A percentile compares a stretch with the other conserved stretches of the same genome.
Conservation (phyloP, 805 yeast species). For the Torulaspora quercuum region DNA sequence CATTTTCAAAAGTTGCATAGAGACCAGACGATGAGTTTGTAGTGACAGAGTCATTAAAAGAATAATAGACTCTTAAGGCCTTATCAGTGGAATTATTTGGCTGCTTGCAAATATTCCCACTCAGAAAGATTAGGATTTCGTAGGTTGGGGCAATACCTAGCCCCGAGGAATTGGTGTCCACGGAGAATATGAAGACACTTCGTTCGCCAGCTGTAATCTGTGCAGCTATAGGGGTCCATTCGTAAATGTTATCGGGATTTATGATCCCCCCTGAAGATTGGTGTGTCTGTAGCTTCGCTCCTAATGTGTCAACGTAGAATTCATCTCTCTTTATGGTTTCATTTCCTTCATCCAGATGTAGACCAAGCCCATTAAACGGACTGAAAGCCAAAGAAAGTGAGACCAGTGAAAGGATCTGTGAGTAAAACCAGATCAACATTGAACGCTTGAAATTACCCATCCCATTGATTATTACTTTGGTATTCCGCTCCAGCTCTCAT, state of each 20-base stretch:
- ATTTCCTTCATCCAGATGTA: conserved; percentile 3
- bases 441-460: too few species aligned
- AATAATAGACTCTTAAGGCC: conserved; percentile 24
- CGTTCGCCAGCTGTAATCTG: conserved; percentile 28
- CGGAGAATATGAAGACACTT: conserved; percentile 25
- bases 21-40: conserved; percentile 18
- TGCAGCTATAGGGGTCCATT: conserved; percentile 35
- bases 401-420: not conserved
- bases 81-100: conserved; percentile 25
- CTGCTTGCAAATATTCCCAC: conserved; percentile 36
- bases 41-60: conserved; percentile 28
- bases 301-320: not conserved
- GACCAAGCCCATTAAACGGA: conserved; percentile 3
- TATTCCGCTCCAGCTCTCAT: too few species aligned
- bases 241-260: conserved; percentile 32
- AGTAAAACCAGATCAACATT: conserved; percentile 2
- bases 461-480: too few species aligned
- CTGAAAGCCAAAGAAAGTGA: conserved; percentile 3
- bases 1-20: conserved; percentile 24
- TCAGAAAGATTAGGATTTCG: conserved; percentile 32
- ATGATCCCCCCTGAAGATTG: conserved; percentile 10
- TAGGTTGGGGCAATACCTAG: conserved; percentile 20
- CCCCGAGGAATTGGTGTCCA: conserved; percentile 19
- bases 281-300: not conserved
- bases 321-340: conserved; percentile 1